Base-by-base conservation (phyloP, 371 early-diverging fungal species). In the Mucor velutinosus region DNA sequence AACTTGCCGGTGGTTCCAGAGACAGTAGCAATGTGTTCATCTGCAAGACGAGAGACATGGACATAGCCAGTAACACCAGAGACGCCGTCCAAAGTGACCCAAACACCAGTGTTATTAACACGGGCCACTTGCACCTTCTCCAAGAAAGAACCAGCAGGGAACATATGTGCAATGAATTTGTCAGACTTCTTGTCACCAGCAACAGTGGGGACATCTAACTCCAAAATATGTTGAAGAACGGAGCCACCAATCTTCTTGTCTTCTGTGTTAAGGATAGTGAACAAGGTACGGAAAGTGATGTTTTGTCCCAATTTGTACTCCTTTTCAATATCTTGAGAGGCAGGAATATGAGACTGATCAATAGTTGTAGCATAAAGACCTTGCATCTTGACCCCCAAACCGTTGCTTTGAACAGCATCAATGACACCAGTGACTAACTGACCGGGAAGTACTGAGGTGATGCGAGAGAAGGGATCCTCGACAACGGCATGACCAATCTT, bases 11-110 rank as follows among this genome's bases (percentile, higher is more conserved):
- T 78, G n/a, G 85, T 78, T 49, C 74, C 77, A 35, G 78, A 68
- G 21, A 87, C 70, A 29, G 67, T 65, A 14, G 82, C 75, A 25
- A 89, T 60, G 43, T 74, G 87, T 19, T 86, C 85, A 64, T 97
- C 96, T 4, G 92, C 74, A 19, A 95, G 69, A 33, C 92, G 87
- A 7, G 91, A 88, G 30, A 91, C 89, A 65, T 88, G 88, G 35
- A 89, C 86, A 66, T 83, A 91, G 49, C 88, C 92, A 32, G 72
- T 70, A 10, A 85, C 72, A n/a, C 69, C 77, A 1, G 80, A 82
- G 3, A 78, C 58, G 37, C 80, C 78, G n/a, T 81, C 81, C 21
- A 89, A 78, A 37, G 83, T 70, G 25, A 88, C 79, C 55, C 87
- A 69, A 0, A 90, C 65, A 55, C 93, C 93, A 23, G 81, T 60